Base-by-base conservation (phyloP, 2,329 filamentous ascomycete species). In the Endothia cerciana region DNA sequence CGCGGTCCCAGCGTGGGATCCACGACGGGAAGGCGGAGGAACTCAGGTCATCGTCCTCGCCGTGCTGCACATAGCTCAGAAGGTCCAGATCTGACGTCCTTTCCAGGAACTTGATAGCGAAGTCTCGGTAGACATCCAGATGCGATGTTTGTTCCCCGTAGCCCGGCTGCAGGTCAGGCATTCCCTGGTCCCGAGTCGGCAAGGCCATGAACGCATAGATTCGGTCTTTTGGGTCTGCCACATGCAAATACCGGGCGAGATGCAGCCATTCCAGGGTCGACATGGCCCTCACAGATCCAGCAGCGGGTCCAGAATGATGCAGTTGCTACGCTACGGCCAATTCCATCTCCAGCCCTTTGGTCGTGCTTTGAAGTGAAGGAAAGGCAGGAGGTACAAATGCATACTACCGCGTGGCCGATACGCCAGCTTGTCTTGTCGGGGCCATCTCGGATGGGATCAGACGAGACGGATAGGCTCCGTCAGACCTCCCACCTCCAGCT, bases 21-120 rank as follows among this genome's bases (percentile, higher is more conserved):
- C 57, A 65, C 7, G 63, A 65, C 0, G 63, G 47, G 74, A 81
- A 58, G 28, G 15, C 4, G 1, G 78, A 47, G 76, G 77, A 62
- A 79, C 80, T 56, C 68, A 41, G 55, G n/a, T 58, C 55, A 8
- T 81, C 22, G 79, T 81, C 67, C 69, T 81, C 61, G 79, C 17
- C 40, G 25, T 61, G 47, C 13, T 47, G 25, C 33, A 62, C 58
- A 8, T 4, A 57, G 25, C 10, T 17, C 38, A 65, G 38, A n/a
- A 65, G 45, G 40, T 62, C 57, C 57, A 65, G n/a, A n/a, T 65
- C n/a, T 25, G 45, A 36, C 4, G 36, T 62, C 22, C 13, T 28
- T 22, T 56, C 33, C 19, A 65, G 15, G 40, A 47, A 62, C 22
- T 41, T 28, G n/a, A 8, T 38, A 5, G 63, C 63, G 47, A 65